These are phyloP conservation scores for Fusarium avenaceum DNA, from an alignment of 2,329 filamentous ascomycete species.

Conservation along the genomic window DNA sequence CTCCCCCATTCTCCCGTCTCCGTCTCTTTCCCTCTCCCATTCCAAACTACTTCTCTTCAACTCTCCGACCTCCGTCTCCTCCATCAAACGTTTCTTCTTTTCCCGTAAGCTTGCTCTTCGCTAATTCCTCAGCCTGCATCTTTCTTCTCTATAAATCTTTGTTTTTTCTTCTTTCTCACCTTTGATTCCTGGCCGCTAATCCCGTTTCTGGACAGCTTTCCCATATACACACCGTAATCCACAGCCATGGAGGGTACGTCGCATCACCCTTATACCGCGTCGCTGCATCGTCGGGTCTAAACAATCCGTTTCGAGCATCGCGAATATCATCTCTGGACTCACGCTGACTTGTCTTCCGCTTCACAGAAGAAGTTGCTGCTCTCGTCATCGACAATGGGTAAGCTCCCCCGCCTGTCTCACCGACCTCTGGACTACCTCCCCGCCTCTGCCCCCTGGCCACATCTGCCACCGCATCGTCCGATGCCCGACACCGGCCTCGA, in stretches of 20 bases:
- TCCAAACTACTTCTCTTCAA: conserved; percentile 49
- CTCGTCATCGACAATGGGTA: conserved; percentile 99
- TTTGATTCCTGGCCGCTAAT: conserved; percentile 48
- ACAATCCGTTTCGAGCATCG: conserved; percentile 44
- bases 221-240: conserved; percentile 56
- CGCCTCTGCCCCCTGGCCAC: conserved; percentile 35
- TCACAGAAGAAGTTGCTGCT: conserved; percentile 98
- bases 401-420: conserved; percentile 66
- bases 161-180: conserved; percentile 38
- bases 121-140: conserved; percentile 34
- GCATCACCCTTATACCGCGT: conserved; percentile 46
- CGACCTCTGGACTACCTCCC: conserved; percentile 51
- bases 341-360: conserved; percentile 60
- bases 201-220: conserved; percentile 54
- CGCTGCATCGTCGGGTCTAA: conserved; percentile 45
- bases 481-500: conserved; percentile 40
- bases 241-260: conserved; percentile 69
- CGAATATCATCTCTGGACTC: conserved; percentile 32
- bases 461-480: conserved; percentile 45
- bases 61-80: conserved; percentile 51
- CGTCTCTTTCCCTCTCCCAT: conserved; percentile 50
- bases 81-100: conserved; percentile 50
- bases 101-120: conserved; percentile 47
- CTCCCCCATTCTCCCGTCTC: conserved; percentile 48
- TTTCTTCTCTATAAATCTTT: conserved; percentile 42